Conservation (phyloP, 352 stramenopile species). For the Phytopythium boreale region DNA sequence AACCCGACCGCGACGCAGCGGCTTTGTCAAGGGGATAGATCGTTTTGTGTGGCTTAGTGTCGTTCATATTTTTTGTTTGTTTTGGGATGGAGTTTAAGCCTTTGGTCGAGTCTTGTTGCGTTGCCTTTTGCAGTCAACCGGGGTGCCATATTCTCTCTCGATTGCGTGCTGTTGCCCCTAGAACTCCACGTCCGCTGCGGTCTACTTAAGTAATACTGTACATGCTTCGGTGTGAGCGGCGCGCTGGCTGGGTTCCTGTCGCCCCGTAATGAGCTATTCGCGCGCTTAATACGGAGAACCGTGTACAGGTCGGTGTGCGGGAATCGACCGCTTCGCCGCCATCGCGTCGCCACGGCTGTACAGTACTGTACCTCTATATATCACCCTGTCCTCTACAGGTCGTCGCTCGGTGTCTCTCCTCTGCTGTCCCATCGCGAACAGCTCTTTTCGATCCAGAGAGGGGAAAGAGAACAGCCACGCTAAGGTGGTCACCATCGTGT, state of each 20-base stretch:
- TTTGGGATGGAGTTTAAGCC: neutral
- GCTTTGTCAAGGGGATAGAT: conserved; percentile 1
- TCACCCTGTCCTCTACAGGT: neutral
- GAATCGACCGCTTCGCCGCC: neutral
- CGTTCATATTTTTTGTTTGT: conserved; percentile 1
- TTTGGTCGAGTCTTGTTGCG: neutral
- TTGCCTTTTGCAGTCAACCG: neutral
- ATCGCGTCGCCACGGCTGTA: neutral
- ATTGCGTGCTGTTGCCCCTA: neutral
- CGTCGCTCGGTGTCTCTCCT: neutral
- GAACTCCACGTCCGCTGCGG: no score
- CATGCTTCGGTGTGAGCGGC: no score
- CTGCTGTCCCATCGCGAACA: neutral
- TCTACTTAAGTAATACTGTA: no score
- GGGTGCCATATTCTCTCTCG: neutral
- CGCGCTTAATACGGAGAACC: no score
- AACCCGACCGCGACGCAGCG: conserved; percentile 4
- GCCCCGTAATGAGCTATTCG: no score
- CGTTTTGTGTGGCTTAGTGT: neutral
- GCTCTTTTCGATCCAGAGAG: neutral
- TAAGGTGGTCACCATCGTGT: no score
- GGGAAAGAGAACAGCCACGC: neutral
- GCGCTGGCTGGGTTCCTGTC: no score
- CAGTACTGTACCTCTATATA: no score
- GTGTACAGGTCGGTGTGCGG: no score